Evolutionary conservation across 352 stramenopile genomes (phyloP).

Genomic region (Globisporangium yorkense): DNA sequence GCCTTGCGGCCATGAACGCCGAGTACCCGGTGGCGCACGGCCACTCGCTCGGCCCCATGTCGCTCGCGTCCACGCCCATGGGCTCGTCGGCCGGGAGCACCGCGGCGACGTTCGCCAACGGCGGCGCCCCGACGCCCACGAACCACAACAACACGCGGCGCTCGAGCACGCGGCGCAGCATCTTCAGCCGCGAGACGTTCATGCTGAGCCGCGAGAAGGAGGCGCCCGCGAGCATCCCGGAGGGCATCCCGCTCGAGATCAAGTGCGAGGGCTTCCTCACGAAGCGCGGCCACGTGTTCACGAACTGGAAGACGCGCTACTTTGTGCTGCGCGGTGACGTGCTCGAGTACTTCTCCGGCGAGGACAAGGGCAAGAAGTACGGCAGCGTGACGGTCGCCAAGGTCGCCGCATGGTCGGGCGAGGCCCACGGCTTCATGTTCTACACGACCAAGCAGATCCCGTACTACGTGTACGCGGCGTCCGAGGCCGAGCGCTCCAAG

Average conservation of each 20-base stretch:
- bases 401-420: slow-evolving; percentile 78
- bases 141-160: slow-evolving; percentile 25
- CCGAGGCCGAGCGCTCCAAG: slow-evolving; percentile 62
- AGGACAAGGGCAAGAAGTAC: slow-evolving; percentile 84
- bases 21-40: slow-evolving; percentile 22
- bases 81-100: slow-evolving; percentile 12
- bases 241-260: slow-evolving; percentile 42
- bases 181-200: slow-evolving; percentile 70
- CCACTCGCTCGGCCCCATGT: slow-evolving; percentile 63
- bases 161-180: slow-evolving; percentile 59
- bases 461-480: slow-evolving; percentile 87
- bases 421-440: slow-evolving; percentile 88
- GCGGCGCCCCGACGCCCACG: background rate
- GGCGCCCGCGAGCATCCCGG: slow-evolving; percentile 48
- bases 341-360: slow-evolving; percentile 79
- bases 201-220: slow-evolving; percentile 77
- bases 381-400: slow-evolving; percentile 84
- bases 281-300: slow-evolving; percentile 86
- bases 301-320: slow-evolving; percentile 89
- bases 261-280: slow-evolving; percentile 80
- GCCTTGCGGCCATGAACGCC: slow-evolving; percentile 23
- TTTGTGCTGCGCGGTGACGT: slow-evolving; percentile 81
- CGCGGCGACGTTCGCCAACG: background rate
- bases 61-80: slow-evolving; percentile 14
- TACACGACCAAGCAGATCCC: slow-evolving; percentile 87